Conservation (phyloP, 495 filamentous ascomycete genomes). For the Massariosphaeria phaeospora region DNA sequence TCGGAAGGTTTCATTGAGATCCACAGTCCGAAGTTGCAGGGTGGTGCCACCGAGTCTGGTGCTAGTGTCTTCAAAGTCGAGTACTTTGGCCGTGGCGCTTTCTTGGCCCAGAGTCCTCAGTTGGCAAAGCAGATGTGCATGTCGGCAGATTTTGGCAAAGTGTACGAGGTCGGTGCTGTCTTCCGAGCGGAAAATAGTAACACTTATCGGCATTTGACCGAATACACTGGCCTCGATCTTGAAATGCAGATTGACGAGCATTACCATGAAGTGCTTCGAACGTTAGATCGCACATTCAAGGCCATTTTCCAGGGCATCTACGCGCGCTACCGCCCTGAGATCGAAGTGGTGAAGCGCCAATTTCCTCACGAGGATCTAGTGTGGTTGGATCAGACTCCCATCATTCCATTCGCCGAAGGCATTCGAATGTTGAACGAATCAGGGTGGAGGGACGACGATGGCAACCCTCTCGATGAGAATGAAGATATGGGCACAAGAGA, state of each 20-base stretch:
- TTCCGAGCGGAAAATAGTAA: slow-evolving; percentile 97
- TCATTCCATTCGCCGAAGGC: slow-evolving; percentile 74
- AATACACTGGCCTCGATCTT: slow-evolving; percentile 95
- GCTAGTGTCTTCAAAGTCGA: slow-evolving; percentile 87
- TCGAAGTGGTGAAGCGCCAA: slow-evolving; percentile 50
- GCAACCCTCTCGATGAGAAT: slow-evolving; percentile 57
- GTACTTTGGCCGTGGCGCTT: slow-evolving; percentile 84
- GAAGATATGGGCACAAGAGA: slow-evolving; percentile 81
- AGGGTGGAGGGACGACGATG: slow-evolving; percentile 72
- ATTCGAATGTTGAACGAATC: slow-evolving; percentile 76
- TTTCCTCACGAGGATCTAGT: slow-evolving; percentile 63
- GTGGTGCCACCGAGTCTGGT: slow-evolving; percentile 87
- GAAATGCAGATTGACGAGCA: slow-evolving; percentile 90
- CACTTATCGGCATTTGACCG: slow-evolving; percentile 92
- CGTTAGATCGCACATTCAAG: slow-evolving; percentile 79
- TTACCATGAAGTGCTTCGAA: slow-evolving; percentile 79
- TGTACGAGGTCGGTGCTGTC: slow-evolving; percentile 85
- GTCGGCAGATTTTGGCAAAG: slow-evolving; percentile 81
- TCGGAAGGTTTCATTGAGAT: slow-evolving; percentile 77
- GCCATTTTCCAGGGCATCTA: slow-evolving; percentile 72
- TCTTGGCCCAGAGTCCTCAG: slow-evolving; percentile 88
- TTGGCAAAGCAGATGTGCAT: slow-evolving; percentile 97
- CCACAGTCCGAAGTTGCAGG: slow-evolving; percentile 83
- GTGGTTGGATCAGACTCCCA: slow-evolving; percentile 79
- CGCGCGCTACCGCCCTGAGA: slow-evolving; percentile 43